Evolutionary conservation across 176 grass and related monocot species (phyloP).

Genomic region (Phragmites australis): DNA sequence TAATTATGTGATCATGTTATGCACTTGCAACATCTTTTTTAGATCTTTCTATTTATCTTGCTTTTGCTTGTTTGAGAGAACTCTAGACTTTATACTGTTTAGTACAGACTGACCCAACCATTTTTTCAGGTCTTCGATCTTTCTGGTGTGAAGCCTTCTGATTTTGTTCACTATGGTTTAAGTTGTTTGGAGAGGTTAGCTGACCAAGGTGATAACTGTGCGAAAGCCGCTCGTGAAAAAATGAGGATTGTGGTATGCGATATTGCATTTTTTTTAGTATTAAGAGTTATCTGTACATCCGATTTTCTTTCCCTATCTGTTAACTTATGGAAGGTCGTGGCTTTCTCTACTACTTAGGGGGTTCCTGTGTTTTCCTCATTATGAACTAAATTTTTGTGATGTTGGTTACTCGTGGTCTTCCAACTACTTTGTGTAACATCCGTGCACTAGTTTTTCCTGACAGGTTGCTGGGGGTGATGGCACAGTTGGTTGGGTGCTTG

Average conservation of each 20-base stretch:
- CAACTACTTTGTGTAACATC: conserved; percentile 40
- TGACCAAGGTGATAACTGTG: conserved; percentile 68
- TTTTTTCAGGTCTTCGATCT: conserved; percentile 86
- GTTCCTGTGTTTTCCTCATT: background rate
- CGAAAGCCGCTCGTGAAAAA: conserved; percentile 61
- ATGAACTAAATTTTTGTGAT: background rate
- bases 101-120: background rate
- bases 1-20: background rate
- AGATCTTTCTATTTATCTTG: background rate
- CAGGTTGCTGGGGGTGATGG: conserved; percentile 99
- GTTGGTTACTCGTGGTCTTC: background rate
- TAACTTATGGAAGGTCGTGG: background rate
- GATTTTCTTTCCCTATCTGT: background rate
- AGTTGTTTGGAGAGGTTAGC: conserved; percentile 89
- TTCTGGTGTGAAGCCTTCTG: conserved; percentile 73
- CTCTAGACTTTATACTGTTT: background rate
- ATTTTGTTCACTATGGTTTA: conserved; percentile 88
- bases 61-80: conserved; percentile 14
- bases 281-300: background rate
- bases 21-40: background rate
- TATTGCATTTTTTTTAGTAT: conserved; percentile 31
- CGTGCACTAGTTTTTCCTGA: conserved; percentile 43
- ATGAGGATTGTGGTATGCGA: conserved; percentile 95
- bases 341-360: background rate
- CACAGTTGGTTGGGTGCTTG: conserved; percentile 93